Evolutionary conservation across 225 moss, liverwort and hornwort species (phyloP).

Genomic region (Pleurozium schreberi): DNA sequence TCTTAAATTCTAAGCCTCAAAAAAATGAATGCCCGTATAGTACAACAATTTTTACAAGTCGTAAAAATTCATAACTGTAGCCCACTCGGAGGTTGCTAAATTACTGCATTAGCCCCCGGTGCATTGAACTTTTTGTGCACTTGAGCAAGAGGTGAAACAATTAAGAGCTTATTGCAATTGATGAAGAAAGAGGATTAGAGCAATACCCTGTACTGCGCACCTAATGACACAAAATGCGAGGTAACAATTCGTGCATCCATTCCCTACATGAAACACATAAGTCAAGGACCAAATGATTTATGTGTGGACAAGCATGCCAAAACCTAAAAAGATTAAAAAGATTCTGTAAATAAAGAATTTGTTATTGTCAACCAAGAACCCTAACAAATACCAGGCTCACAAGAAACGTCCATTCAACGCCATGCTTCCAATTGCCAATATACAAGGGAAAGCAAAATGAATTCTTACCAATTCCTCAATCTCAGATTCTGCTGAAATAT

Average conservation of each 20-base stretch:
- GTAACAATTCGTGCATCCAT: neutral
- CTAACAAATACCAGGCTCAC: neutral
- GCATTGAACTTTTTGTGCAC: neutral
- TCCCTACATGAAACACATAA: slow-evolving; percentile 15
- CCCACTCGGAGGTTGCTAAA: neutral
- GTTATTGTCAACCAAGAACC: neutral
- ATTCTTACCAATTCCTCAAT: slow-evolving; percentile 59
- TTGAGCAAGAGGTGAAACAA: neutral
- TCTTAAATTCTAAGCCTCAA: neutral
- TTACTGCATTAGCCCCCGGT: neutral
- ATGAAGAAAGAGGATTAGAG: slow-evolving; percentile 3
- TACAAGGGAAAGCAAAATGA: neutral
- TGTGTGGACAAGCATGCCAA: neutral
- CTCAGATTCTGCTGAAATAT: slow-evolving; percentile 25
- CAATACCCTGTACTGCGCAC: slow-evolving; percentile 7
- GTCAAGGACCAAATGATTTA: neutral
- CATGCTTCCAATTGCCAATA: neutral
- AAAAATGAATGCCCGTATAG: neutral
- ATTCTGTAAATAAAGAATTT: neutral
- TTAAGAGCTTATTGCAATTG: neutral
- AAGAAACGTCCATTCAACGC: neutral
- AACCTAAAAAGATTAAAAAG: neutral
- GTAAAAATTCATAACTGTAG: neutral
- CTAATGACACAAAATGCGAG: neutral
- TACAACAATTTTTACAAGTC: neutral